Conservation (phyloP, 352 stramenopile genomes). For the Chrysophaeum taylorii region DNA sequence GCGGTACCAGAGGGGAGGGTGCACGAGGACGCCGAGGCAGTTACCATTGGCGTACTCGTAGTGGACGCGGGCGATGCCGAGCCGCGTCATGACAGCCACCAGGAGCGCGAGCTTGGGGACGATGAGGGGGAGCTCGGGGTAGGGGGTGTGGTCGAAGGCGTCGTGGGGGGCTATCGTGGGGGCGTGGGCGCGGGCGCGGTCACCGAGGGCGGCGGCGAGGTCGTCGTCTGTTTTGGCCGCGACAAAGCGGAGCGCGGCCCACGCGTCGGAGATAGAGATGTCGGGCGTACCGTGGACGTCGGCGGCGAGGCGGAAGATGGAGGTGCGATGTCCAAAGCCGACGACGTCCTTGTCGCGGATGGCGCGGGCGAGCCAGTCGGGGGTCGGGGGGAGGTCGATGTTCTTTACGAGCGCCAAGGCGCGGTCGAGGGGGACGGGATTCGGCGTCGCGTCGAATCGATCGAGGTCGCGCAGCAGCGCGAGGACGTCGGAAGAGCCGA, state of each 20-base stretch:
- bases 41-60: conserved; percentile 1
- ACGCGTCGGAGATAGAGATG: background rate
- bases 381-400: background rate
- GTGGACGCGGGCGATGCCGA: background rate
- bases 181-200: background rate
- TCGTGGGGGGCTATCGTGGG: background rate
- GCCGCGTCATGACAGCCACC: background rate
- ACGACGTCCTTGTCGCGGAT: background rate
- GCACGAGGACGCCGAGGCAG: background rate
- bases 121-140: background rate
- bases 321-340: background rate
- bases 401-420: background rate
- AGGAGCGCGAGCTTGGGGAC: background rate
- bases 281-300: background rate
- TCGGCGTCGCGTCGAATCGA: too few species aligned
- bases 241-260: background rate
- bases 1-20: too few species aligned
- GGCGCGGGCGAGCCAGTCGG: background rate
- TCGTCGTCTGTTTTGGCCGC: background rate
- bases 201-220: background rate
- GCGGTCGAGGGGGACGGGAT: background rate
- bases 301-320: conserved; percentile 7
- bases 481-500: background rate
- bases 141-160: background rate
- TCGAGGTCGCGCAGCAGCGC: background rate